Evolutionary conservation across 2,329 filamentous ascomycete genomes (phyloP).

Genomic region (Xylaria multiplex): DNA sequence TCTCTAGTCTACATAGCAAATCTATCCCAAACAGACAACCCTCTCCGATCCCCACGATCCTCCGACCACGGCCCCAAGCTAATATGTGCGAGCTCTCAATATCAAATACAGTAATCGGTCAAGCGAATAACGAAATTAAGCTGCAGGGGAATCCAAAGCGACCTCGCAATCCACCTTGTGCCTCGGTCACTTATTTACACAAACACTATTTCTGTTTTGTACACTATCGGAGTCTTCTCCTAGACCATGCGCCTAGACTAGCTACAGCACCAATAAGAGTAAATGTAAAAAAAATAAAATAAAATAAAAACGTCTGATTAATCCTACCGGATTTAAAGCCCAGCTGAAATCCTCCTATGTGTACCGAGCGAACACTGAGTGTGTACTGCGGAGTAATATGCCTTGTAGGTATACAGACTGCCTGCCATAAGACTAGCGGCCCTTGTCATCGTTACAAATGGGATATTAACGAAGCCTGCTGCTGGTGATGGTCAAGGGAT

Average conservation of each 20-base stretch:
- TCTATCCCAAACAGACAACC: constrained; percentile 16
- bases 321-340: constrained; percentile 16
- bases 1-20: neutral
- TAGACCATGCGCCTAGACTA: constrained; percentile 8
- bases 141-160: constrained; percentile 26
- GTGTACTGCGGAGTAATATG: neutral
- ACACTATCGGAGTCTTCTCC: neutral
- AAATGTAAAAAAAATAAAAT: neutral
- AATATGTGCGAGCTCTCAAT: constrained; percentile 13
- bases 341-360: constrained; percentile 1
- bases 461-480: constrained; percentile 7
- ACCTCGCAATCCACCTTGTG: constrained; percentile 15
- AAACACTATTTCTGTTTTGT: neutral
- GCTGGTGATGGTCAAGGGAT: constrained; percentile 17
- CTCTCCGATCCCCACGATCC: constrained; percentile 13
- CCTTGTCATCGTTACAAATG: constrained; percentile 11
- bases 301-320: neutral
- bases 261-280: constrained; percentile 8
- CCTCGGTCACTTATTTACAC: neutral
- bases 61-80: constrained; percentile 19
- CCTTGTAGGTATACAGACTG: neutral
- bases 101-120: constrained; percentile 35
- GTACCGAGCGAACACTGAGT: neutral
- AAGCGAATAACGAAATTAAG: constrained; percentile 29
- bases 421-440: neutral